A percentile compares a stretch with the other conserved stretches of the same genome.
Conservation (phyloP, 129 eudicot genomes). For the Escallonia herrerae region DNA sequence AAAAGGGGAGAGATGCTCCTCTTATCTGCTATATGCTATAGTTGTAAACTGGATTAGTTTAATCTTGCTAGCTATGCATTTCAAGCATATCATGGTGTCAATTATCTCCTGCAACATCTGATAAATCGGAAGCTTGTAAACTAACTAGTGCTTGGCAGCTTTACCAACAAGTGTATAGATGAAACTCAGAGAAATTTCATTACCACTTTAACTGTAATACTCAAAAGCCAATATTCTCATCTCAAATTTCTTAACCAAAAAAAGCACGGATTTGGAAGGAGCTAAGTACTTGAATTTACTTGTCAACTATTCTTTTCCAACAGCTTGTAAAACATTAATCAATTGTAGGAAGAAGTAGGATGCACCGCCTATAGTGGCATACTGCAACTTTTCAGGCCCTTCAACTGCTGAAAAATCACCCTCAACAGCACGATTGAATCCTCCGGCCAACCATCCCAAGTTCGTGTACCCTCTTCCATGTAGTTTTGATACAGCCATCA, state of each 20-base stretch:
- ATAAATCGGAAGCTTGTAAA: too few relatives aligned
- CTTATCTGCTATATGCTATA: too few relatives aligned
- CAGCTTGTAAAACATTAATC: conserved; percentile 52
- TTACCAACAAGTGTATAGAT: too few relatives aligned
- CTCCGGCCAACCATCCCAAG: conserved; percentile 85
- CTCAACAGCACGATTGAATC: conserved; percentile 55
- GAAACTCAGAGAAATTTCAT: too few relatives aligned
- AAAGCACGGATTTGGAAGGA: not conserved
- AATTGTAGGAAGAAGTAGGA: conserved; percentile 78
- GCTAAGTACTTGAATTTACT: not conserved
- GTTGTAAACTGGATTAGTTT: too few relatives aligned
- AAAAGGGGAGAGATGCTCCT: too few relatives aligned
- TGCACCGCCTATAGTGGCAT: conserved; percentile 91
- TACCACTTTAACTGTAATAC: too few relatives aligned
- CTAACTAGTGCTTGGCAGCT: too few relatives aligned
- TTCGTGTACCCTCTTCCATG: conserved; percentile 70
- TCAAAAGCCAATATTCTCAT: not conserved
- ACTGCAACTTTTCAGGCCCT: conserved; percentile 84
- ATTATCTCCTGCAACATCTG: too few relatives aligned
- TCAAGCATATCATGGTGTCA: too few relatives aligned
- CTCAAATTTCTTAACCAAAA: not conserved
- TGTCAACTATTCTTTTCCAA: conserved; percentile 39
- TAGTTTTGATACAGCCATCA: conserved; percentile 72
- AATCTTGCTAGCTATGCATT: too few relatives aligned
- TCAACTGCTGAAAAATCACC: conserved; percentile 67